Evolutionary conservation across 139 green algal genomes (phyloP).

Genomic region (Chlamydomonas incerta): DNA sequence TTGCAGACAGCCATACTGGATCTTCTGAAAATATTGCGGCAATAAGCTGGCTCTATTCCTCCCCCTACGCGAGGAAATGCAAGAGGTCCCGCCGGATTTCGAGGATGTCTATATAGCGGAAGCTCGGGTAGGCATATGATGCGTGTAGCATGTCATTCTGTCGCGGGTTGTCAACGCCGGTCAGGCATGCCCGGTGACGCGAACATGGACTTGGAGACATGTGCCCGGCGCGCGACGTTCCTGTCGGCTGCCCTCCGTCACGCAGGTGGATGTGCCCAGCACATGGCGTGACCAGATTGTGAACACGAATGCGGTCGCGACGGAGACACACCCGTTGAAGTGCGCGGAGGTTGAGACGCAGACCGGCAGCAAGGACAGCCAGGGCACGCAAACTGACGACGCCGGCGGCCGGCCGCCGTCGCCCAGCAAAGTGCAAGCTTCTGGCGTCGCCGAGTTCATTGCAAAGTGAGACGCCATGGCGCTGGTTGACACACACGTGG

Average conservation of each 20-base stretch:
- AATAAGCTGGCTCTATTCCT: slow-evolving; percentile 29
- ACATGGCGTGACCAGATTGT: slow-evolving; percentile 1
- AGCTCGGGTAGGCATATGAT: not conserved
- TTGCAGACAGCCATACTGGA: no score
- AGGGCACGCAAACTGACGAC: slow-evolving; percentile 39
- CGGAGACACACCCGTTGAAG: slow-evolving; percentile 17
- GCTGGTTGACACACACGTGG: no score
- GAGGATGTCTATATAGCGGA: not conserved
- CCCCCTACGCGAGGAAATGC: not conserved
- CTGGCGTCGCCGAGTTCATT: slow-evolving; percentile 13
- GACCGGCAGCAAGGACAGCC: slow-evolving; percentile 2
- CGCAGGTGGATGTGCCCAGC: slow-evolving; percentile 22
- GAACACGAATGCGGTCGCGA: not conserved
- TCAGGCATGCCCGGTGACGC: no score
- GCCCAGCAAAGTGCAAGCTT: not conserved
- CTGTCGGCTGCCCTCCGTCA: not conserved
- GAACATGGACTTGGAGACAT: no score
- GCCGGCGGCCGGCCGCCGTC: not conserved
- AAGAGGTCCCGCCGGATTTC: slow-evolving; percentile 15
- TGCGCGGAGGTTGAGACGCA: not conserved
- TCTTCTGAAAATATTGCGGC: not conserved
- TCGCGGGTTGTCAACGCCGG: no score
- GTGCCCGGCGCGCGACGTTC: no score
- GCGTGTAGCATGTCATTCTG: not conserved
- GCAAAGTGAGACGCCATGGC: not conserved